Evolutionary conservation across 768 basidiomycete genomes (phyloP).

Genomic region (Multifurca ochricompacta): DNA sequence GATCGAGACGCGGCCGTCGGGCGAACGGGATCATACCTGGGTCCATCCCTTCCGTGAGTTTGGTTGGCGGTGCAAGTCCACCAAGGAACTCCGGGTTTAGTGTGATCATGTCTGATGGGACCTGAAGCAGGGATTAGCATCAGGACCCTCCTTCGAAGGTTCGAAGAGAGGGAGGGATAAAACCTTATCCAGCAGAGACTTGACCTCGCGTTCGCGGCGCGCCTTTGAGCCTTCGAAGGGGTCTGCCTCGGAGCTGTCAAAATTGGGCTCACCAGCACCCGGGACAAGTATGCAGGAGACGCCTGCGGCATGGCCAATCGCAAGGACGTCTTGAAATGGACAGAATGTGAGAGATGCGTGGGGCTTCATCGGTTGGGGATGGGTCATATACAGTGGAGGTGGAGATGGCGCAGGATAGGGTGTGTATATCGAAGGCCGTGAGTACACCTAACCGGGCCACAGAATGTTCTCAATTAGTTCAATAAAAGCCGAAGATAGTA

Average conservation of each 20-base stretch:
- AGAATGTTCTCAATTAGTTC: background rate
- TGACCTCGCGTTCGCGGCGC: conserved; percentile 85
- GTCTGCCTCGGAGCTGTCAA: conserved; percentile 89
- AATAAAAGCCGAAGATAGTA: background rate
- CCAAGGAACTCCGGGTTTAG: conserved; percentile 74
- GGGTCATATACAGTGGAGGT: conserved; percentile 85
- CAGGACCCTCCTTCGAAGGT: too few species aligned
- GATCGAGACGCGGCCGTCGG: conserved; percentile 69
- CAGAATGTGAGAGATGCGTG: conserved; percentile 73
- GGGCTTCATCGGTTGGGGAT: conserved; percentile 74
- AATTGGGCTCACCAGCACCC: conserved; percentile 90
- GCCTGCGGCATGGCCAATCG: conserved; percentile 69
- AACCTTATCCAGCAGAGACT: conserved; percentile 79
- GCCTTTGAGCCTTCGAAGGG: conserved; percentile 83
- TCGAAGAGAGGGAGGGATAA: background rate
- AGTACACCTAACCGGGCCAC: conserved; percentile 55
- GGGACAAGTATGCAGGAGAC: conserved; percentile 85
- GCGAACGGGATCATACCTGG: conserved; percentile 51
- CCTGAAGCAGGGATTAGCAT: conserved; percentile 36
- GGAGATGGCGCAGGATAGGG: conserved; percentile 39
- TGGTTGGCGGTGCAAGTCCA: conserved; percentile 52
- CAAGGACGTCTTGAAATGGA: conserved; percentile 82
- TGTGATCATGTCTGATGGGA: conserved; percentile 88
- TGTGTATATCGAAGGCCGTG: conserved; percentile 54
- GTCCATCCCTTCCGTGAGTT: conserved; percentile 43